Base-by-base conservation (phyloP, 2,329 filamentous ascomycete genomes). In the Achaetomium macrosporum region DNA sequence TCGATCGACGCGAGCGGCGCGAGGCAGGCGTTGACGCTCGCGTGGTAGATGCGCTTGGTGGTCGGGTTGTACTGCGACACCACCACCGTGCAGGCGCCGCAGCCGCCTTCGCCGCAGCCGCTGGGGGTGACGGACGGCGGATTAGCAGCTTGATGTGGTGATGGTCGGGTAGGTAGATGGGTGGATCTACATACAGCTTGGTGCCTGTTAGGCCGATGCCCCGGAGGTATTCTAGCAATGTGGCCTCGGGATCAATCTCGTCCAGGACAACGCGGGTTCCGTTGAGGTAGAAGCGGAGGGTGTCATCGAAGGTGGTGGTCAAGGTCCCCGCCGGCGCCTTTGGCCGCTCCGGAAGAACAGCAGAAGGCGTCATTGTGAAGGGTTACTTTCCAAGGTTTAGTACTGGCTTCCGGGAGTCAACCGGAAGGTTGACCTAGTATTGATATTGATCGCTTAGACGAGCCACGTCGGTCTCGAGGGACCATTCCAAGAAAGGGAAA, bases 81-180 rank as follows among this genome's bases (percentile, higher is more conserved):
- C 30, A 99, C 91, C 42, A 97, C 90, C 41, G 92, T 97, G 67
- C 92, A 97, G 59, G 93, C 93, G 63, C 93, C 93, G 66, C 93
- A 99, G 2, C 93, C 93, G 57, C 93, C 93, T 74, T 99, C 93
- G 46, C 90, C 90, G 72, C 93, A 99, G 44, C 93, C 93, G 13
- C 79, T 83, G 57, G 16, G 7, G 12, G 30, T 31, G 33, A n/a
- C 12, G 15, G 17, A 17, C 11, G 41, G 16, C 12, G 5, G 12
- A 41, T 45, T n/a, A n/a, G n/a, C 29, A 50, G 45, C 19, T 13
- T 2, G 13, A 11, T 13, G 6, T 16, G 16, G 16, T 16, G n/a
- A 20, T 15, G 25, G 25, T 17, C 10, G 16, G 37, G 9, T n/a
- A 42, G 10, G 16, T 19, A 15, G 42, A 30, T n/a, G 41, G 25